Conservation (phyloP, 306 rosid species). For the Parietaria judaica region DNA sequence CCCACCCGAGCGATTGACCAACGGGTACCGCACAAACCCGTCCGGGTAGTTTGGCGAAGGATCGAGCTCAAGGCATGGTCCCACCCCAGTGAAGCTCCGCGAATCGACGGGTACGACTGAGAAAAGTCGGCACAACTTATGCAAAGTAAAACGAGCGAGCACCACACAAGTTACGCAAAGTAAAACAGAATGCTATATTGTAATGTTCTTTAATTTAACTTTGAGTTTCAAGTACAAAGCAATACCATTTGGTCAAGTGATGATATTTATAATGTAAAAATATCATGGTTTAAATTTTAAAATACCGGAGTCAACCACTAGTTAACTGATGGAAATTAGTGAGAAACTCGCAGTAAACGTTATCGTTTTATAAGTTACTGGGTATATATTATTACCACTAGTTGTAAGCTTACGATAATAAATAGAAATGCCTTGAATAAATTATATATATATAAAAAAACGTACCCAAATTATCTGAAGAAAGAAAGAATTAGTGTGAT, state of each 20-base stretch:
- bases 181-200: neutral
- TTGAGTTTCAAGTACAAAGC: neutral
- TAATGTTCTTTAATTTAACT: neutral
- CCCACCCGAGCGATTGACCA: slow-evolving; percentile 53
- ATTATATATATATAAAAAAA: no score
- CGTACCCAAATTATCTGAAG: no score
- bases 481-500: no score
- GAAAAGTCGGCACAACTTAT: neutral
- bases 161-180: neutral
- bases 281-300: no score
- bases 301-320: no score
- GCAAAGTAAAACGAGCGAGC: neutral
- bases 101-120: slow-evolving; percentile 80
- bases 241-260: neutral
- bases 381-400: no score
- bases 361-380: no score
- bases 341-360: no score
- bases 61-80: slow-evolving; percentile 70
- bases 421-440: no score
- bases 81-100: slow-evolving; percentile 29
- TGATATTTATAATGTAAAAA: neutral
- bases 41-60: slow-evolving; percentile 96
- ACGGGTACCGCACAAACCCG: slow-evolving; percentile 46
- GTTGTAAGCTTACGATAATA: no score
- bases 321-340: no score